A percentile compares a stretch with the other conserved stretches of the same genome.
Evolutionary conservation across 805 yeast genomes (phyloP).

Genomic region (Trichomonascus vanleenenianus): DNA sequence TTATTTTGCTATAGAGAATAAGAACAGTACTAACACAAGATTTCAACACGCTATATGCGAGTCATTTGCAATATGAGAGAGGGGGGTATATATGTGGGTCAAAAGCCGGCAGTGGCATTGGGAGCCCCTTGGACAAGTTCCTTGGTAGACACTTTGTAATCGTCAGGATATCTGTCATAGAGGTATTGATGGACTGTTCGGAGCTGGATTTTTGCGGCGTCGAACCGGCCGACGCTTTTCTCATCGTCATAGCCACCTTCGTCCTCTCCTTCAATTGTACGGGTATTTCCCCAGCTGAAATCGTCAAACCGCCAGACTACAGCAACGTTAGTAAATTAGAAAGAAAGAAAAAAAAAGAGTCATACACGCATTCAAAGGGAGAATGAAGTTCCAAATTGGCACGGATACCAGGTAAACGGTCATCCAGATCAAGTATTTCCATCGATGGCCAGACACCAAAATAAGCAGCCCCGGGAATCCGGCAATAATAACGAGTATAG

Average conservation of each 20-base stretch:
- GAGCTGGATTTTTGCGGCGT: slow-evolving; percentile 3
- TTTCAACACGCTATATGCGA: too few relatives aligned
- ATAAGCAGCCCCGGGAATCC: slow-evolving; percentile 83
- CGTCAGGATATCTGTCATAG: background rate
- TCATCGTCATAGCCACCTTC: too few relatives aligned
- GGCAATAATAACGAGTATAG: slow-evolving; percentile 66
- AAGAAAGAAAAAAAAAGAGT: background rate
- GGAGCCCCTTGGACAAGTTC: too few relatives aligned
- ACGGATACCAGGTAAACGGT: slow-evolving; percentile 67
- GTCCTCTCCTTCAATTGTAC: slow-evolving; percentile 25
- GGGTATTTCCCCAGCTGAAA: slow-evolving; percentile 93
- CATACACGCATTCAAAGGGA: slow-evolving; percentile 70
- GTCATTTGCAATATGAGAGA: too few relatives aligned
- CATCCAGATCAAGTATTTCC: slow-evolving; percentile 75
- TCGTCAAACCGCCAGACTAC: slow-evolving; percentile 83
- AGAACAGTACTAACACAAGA: too few relatives aligned
- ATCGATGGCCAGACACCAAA: slow-evolving; percentile 69
- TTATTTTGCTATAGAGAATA: background rate
- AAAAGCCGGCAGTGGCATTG: too few relatives aligned
- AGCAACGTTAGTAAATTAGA: slow-evolving; percentile 2
- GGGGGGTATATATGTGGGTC: too few relatives aligned
- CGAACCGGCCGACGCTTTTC: background rate
- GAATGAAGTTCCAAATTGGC: slow-evolving; percentile 86
- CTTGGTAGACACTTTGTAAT: too few relatives aligned
- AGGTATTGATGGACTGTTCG: background rate